Base-by-base conservation (phyloP, 2,329 filamentous ascomycete genomes). In the Neophaeococcomyces aloes region DNA sequence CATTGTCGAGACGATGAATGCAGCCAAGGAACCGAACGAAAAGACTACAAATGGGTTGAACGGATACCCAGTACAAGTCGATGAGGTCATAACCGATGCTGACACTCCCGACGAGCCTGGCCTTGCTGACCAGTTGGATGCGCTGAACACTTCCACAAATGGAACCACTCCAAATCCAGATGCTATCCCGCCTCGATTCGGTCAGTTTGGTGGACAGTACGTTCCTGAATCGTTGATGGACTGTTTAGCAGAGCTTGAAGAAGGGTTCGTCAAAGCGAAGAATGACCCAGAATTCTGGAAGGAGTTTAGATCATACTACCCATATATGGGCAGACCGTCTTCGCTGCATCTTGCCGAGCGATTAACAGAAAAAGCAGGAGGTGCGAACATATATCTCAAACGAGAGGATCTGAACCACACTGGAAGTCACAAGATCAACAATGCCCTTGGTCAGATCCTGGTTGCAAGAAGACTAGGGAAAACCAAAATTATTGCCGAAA, bases 371-470 rank as follows among this genome's bases (percentile, higher is more conserved):
- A 71, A 89, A 57, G 87, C 86, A 37, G 86, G 87, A 18, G 91
- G 91, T 48, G 89, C 91, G 38, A 94, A 87, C 60, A 94, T 98
- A 69, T 98, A 89, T 82, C 69, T 98, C 54, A 98, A 98, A 76
- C 79, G 91, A 56, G 91, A 98, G 67, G 91, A 98, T 62, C 71
- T 96, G 45, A 96, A 96, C 67, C 91, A 98, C 63, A 96, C 91
- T 7, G 91, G 91, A 53, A 93, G 85, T 50, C 91, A 98, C 74
- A 98, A 98, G 76, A 96, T 98, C 72, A 98, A 98, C 72, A 98
- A 98, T 58, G 91, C 91, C 0, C 71, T 98, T 7, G 91, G 91
- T 2, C 91, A 98, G 65, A 79, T 95, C 38, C 75, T 98, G 11
- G 70, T 98, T 30, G 91, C 91, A 1, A 76, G 76, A 56, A 75